phyloP scores from a whole-genome alignment of 768 basidiomycete genomes.

The Cubamyces lactineus region DNA sequence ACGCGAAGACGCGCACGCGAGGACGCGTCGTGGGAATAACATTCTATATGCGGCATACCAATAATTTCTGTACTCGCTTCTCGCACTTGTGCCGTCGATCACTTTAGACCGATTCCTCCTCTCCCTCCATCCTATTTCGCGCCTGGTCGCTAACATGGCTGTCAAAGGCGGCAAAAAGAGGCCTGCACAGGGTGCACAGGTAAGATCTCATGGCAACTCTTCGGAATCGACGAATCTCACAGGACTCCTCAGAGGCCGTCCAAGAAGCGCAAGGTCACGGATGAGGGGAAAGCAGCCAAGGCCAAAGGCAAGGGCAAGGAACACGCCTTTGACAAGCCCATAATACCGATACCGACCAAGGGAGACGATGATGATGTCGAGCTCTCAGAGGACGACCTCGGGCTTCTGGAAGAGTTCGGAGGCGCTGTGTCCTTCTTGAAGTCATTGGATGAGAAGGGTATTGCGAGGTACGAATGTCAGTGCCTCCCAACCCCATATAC shows the following conservation, averaged over 20 bases:
- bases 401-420: conserved; percentile 67
- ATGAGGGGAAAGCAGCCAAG: conserved; percentile 35
- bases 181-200: conserved; percentile 36
- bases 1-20: conserved; percentile 4
- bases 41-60: background rate
- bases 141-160: conserved; percentile 23
- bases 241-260: conserved; percentile 44
- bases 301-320: conserved; percentile 55
- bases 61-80: conserved; percentile 13
- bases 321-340: conserved; percentile 58
- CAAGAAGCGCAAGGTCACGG: conserved; percentile 64
- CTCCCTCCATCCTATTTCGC: background rate
- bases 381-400: conserved; percentile 71
- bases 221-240: no score
- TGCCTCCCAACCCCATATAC: conserved; percentile 6
- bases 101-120: background rate
- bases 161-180: conserved; percentile 34
- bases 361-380: conserved; percentile 53
- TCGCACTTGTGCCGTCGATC: background rate
- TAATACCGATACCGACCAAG: conserved; percentile 61
- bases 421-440: conserved; percentile 67
- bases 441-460: conserved; percentile 74
- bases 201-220: no score
- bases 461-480: conserved; percentile 64
- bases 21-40: conserved; percentile 17